These are phyloP conservation scores for Pestalotiopsis sp. DNA, from an alignment of 2,329 filamentous ascomycete genomes.

Conservation along the genomic window DNA sequence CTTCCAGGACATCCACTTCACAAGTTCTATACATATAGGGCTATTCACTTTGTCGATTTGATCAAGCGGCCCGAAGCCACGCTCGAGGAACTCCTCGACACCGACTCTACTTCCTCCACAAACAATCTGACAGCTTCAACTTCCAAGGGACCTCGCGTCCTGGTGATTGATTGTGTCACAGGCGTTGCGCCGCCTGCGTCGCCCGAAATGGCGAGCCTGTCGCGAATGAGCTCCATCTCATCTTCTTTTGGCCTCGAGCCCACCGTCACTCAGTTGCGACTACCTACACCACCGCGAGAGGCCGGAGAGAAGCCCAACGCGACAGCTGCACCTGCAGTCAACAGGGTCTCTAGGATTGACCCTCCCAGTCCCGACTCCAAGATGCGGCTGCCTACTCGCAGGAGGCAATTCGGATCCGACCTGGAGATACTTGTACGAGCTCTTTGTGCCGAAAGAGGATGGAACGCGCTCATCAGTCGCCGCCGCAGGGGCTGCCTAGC, in stretches of 20 bases:
- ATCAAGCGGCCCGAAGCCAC: conserved; percentile 49
- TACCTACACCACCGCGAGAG: conserved; percentile 23
- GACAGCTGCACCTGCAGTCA: conserved; percentile 27
- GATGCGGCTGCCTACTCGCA: conserved; percentile 60
- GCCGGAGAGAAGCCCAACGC: conserved; percentile 29
- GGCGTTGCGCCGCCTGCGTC: conserved; percentile 48
- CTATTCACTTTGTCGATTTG: conserved; percentile 62
- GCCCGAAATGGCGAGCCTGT: conserved; percentile 49
- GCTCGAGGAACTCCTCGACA: conserved; percentile 50
- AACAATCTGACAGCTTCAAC: conserved; percentile 22
- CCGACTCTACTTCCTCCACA: conserved; percentile 34
- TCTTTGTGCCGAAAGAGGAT: conserved; percentile 73
- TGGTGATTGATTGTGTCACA: conserved; percentile 68
- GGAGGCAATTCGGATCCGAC: conserved; percentile 64
- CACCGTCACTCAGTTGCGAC: conserved; percentile 23
- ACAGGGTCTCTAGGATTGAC: conserved; percentile 31
- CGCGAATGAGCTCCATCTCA: conserved; percentile 47
- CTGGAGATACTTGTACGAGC: conserved; percentile 73
- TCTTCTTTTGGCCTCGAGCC: conserved; percentile 34
- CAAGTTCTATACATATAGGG: conserved; percentile 63
- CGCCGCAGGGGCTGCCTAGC: conserved; percentile 70
- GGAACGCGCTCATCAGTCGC: conserved; percentile 73
- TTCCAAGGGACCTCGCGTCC: conserved; percentile 43
- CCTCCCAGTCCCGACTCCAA: conserved; percentile 41
- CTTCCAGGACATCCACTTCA: conserved; percentile 62